Percentiles rank a stretch among this genome's conserved stretches.
Evolutionary conservation across 768 basidiomycete genomes (phyloP).

Genomic region (Dentipellis sp.): DNA sequence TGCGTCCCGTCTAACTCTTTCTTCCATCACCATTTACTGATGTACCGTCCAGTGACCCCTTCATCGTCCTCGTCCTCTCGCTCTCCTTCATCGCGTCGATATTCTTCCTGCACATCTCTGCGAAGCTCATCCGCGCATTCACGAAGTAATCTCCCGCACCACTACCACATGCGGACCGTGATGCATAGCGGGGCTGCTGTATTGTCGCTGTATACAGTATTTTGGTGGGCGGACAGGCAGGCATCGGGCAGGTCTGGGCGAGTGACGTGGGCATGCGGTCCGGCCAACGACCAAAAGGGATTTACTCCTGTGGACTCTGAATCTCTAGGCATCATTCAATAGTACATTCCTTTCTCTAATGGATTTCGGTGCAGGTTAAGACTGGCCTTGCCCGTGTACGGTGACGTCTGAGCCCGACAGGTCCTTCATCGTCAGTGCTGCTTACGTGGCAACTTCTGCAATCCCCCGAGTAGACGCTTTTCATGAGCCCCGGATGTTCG

Average conservation of each 20-base stretch:
- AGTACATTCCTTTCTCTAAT: background rate
- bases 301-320: background rate
- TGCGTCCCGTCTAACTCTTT: constrained; percentile 35
- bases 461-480: no score
- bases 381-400: no score
- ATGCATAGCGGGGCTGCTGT: background rate
- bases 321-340: background rate
- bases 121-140: constrained; percentile 87
- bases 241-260: background rate
- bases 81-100: constrained; percentile 96
- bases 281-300: background rate
- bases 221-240: background rate
- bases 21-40: background rate
- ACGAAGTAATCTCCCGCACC: constrained; percentile 26
- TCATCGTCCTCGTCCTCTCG: constrained; percentile 92
- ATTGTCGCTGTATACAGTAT: background rate
- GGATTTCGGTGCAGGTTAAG: background rate
- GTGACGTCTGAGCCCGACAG: background rate
- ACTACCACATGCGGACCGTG: background rate
- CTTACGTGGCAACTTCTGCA: no score
- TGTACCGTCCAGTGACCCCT: constrained; percentile 70
- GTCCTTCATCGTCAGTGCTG: background rate
- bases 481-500: no score
- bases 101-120: constrained; percentile 97
- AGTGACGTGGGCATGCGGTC: background rate